phyloP scores from a whole-genome alignment of 2,329 filamentous ascomycete species.

The Penicillium expansum region DNA sequence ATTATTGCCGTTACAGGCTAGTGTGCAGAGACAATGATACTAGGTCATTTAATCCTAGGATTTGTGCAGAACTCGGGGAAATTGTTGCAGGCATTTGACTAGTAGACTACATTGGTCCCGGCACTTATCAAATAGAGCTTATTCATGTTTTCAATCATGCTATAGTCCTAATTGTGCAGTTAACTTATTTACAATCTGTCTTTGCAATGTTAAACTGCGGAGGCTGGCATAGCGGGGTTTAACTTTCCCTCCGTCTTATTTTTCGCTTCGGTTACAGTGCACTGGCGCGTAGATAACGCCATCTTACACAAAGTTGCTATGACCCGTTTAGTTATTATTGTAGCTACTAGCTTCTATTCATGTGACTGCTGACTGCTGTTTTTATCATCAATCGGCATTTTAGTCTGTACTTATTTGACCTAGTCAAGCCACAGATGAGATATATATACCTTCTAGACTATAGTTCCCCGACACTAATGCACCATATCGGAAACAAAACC shows the following conservation, averaged over 20 bases:
- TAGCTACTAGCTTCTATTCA: not conserved
- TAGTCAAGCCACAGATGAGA: not conserved
- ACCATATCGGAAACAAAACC: not conserved
- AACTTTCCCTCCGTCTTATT: not conserved
- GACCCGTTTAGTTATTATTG: not conserved
- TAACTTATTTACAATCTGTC: not conserved
- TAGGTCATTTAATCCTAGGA: not conserved
- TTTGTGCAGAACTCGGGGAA: slow-evolving; percentile 5
- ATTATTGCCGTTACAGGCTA: slow-evolving; percentile 24
- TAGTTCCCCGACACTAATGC: not conserved
- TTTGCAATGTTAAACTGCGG: not conserved
- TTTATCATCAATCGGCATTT: not conserved
- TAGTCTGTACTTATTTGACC: not conserved
- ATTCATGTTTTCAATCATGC: not conserved
- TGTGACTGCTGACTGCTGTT: not conserved
- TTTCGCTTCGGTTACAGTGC: slow-evolving; percentile 8
- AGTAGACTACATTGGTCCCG: not conserved
- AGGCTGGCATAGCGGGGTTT: slow-evolving; percentile 2
- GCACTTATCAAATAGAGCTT: not conserved
- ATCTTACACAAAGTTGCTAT: slow-evolving; percentile 3
- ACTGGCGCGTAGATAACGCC: slow-evolving; percentile 12
- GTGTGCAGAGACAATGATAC: slow-evolving; percentile 21
- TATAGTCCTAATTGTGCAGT: not conserved
- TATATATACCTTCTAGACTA: not conserved
- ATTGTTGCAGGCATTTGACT: slow-evolving; percentile 4